A percentile compares a stretch with the other conserved stretches of the same genome.
Conservation (phyloP, 495 filamentous ascomycete species). For the Podospora conica region DNA sequence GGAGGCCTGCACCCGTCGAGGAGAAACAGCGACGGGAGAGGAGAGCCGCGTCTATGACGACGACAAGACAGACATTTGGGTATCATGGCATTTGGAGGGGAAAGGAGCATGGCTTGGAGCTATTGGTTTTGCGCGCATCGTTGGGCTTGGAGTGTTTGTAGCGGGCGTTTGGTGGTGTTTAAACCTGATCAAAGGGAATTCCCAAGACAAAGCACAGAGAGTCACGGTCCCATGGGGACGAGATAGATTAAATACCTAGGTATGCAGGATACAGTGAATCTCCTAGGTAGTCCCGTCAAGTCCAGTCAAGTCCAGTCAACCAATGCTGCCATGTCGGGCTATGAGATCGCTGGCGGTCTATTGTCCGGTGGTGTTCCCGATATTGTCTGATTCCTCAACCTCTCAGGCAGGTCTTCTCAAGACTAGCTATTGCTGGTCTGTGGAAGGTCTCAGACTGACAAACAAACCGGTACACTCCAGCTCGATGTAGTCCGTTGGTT, state of each 20-base stretch:
- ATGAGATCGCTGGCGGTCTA: too few relatives aligned
- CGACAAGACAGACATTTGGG: not conserved
- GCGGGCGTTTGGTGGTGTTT: not conserved
- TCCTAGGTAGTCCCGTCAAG: too few relatives aligned
- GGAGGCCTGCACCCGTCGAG: not conserved
- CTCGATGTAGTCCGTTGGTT: too few relatives aligned
- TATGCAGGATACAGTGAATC: not conserved
- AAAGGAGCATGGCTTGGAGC: not conserved
- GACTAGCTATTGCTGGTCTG: too few relatives aligned
- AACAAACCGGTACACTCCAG: too few relatives aligned
- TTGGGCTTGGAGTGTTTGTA: not conserved
- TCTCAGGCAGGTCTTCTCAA: too few relatives aligned
- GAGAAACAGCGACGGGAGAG: constrained; percentile 17
- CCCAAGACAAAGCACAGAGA: not conserved
- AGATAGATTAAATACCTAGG: not conserved
- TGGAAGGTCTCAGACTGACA: too few relatives aligned
- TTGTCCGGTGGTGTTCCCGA: too few relatives aligned
- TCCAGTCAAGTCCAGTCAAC: too few relatives aligned
- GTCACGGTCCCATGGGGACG: not conserved
- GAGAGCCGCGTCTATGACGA: constrained; percentile 10
- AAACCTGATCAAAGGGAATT: not conserved
- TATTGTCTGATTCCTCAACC: too few relatives aligned
- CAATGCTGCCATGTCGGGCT: too few relatives aligned
- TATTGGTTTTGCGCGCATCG: not conserved
- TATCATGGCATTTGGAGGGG: not conserved